phyloP scores from a whole-genome alignment of 306 rosid genomes.

The Medicago lupulina region DNA sequence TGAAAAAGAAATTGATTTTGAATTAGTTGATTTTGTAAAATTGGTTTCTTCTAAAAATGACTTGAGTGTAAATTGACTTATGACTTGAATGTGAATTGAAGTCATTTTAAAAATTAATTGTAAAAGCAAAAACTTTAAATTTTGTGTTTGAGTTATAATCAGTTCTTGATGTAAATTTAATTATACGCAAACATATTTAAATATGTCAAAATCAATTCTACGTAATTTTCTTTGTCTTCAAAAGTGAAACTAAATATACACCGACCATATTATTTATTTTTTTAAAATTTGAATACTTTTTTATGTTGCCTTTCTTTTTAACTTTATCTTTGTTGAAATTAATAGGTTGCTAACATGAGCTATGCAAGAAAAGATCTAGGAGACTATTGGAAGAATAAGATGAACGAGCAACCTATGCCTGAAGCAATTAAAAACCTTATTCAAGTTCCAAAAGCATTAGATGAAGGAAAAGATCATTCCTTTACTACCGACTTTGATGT shows the following conservation, averaged over 20 bases:
- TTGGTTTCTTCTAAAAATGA: too few relatives aligned
- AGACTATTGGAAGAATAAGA: conserved; percentile 61
- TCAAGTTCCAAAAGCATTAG: conserved; percentile 40
- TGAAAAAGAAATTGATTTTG: neutral
- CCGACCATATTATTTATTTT: neutral
- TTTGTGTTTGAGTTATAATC: too few relatives aligned
- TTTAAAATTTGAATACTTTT: neutral
- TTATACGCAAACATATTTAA: too few relatives aligned
- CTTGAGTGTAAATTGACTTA: too few relatives aligned
- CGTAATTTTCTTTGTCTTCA: too few relatives aligned
- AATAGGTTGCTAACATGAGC: conserved; percentile 45
- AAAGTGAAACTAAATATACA: neutral
- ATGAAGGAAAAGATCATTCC: conserved; percentile 25
- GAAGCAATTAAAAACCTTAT: conserved; percentile 55
- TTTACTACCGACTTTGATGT: conserved; percentile 56
- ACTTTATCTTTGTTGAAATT: neutral
- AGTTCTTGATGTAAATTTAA: too few relatives aligned
- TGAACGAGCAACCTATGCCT: conserved; percentile 73
- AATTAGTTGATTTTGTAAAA: too few relatives aligned
- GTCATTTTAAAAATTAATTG: too few relatives aligned
- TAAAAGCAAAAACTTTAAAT: too few relatives aligned
- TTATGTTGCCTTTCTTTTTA: neutral
- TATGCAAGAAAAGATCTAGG: conserved; percentile 61
- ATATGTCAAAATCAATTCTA: too few relatives aligned
- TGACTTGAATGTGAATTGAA: too few relatives aligned